phyloP scores from a whole-genome alignment of 257 asterid species.

The Anisodus acutangulus region DNA sequence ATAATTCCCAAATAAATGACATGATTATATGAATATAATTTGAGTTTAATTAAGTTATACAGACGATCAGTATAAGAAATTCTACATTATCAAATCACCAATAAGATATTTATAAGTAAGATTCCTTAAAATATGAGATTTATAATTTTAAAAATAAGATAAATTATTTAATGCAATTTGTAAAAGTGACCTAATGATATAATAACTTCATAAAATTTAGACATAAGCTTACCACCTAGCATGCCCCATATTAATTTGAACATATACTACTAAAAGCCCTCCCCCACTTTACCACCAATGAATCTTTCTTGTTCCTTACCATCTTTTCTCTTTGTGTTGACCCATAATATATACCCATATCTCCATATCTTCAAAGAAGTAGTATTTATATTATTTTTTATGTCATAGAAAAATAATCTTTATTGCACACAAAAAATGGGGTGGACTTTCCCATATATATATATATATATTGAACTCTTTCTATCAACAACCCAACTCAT shows the following conservation, averaged over 20 bases:
- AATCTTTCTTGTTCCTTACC: constrained; percentile 74
- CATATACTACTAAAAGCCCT: not conserved
- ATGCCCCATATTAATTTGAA: not conserved
- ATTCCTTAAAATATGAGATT: too few relatives aligned
- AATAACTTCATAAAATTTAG: not conserved
- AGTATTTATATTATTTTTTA: not conserved
- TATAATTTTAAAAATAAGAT: too few relatives aligned
- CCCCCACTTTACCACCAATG: constrained; percentile 37
- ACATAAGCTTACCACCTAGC: not conserved
- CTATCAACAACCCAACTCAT: constrained; percentile 35
- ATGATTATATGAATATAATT: too few relatives aligned
- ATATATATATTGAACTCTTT: constrained; percentile 26
- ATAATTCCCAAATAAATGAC: not conserved
- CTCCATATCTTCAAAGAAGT: constrained; percentile 19
- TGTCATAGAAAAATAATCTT: constrained; percentile 26
- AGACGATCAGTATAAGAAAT: too few relatives aligned
- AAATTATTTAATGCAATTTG: too few relatives aligned
- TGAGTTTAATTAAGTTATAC: too few relatives aligned
- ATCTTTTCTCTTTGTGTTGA: constrained; percentile 51
- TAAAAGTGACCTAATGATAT: too few relatives aligned
- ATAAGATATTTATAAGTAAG: too few relatives aligned
- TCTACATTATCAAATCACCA: too few relatives aligned
- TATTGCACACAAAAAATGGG: constrained; percentile 33
- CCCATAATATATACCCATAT: constrained; percentile 58
- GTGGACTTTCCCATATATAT: constrained; percentile 1